phyloP scores from a whole-genome alignment of 23 red algal species.

The Agarophyton chilense region DNA sequence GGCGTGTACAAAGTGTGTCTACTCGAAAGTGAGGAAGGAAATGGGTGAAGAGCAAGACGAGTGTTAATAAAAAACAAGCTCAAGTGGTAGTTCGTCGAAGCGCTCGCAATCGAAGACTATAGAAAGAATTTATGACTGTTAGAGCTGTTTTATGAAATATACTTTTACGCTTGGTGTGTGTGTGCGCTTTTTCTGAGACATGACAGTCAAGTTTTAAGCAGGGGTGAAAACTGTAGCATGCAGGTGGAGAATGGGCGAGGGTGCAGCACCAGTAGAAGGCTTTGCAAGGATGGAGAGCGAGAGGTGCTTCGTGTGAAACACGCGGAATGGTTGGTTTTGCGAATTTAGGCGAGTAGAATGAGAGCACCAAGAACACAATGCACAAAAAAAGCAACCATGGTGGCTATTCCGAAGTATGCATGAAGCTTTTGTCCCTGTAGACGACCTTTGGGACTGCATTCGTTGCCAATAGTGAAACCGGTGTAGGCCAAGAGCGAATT shows the following conservation, averaged over 20 bases:
- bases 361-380: constrained; percentile 63
- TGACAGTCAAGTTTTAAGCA: too few relatives aligned
- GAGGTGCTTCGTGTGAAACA: too few relatives aligned
- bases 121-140: not conserved
- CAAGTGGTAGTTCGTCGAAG: constrained; percentile 4
- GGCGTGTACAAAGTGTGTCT: not conserved
- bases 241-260: not conserved
- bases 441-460: constrained; percentile 57
- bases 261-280: not conserved
- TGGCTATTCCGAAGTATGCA: constrained; percentile 77
- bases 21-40: not conserved
- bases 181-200: too few relatives aligned
- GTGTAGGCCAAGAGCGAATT: constrained; percentile 79
- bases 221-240: not conserved
- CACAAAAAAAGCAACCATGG: constrained; percentile 65
- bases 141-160: too few relatives aligned
- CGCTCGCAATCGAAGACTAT: constrained; percentile 19
- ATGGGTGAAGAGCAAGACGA: not conserved
- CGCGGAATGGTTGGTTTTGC: not conserved
- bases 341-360: constrained; percentile 39
- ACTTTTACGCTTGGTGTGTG: too few relatives aligned
- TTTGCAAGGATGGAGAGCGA: too few relatives aligned
- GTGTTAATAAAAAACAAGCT: not conserved
- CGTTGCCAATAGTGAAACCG: constrained; percentile 84
- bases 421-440: constrained; percentile 84